These are phyloP conservation scores for Mortierella sp. DNA, from an alignment of 371 early-diverging fungal species.

Conservation along the genomic window DNA sequence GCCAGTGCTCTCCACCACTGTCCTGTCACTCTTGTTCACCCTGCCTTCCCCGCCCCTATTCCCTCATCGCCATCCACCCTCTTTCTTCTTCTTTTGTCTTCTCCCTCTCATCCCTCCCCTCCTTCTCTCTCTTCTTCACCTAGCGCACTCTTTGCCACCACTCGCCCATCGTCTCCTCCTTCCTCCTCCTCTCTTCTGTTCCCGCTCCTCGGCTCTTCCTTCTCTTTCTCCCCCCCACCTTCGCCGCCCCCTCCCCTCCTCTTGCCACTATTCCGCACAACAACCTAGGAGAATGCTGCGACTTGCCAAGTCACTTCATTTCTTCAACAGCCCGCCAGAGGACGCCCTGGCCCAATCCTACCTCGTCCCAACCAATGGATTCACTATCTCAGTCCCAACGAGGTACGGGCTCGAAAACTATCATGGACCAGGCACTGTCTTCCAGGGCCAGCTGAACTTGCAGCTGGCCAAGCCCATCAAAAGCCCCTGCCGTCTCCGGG, in stretches of 20 bases:
- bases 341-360: slow-evolving; percentile 34
- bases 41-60: too few species aligned
- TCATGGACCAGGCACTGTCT: slow-evolving; percentile 50
- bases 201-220: background rate
- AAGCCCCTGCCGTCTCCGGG: slow-evolving; percentile 35
- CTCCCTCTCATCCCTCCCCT: background rate
- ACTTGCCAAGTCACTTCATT: slow-evolving; percentile 35
- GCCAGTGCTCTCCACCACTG: too few species aligned
- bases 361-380: slow-evolving; percentile 37
- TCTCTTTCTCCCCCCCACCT: too few species aligned
- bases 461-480: slow-evolving; percentile 38
- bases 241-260: background rate
- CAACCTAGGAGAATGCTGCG: slow-evolving; percentile 26
- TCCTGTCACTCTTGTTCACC: too few species aligned
- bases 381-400: slow-evolving; percentile 37
- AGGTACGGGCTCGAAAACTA: slow-evolving; percentile 42
- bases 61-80: background rate
- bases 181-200: too few species aligned
- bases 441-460: slow-evolving; percentile 47
- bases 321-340: slow-evolving; percentile 26
- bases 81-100: background rate
- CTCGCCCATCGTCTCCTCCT: background rate
- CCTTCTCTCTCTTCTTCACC: background rate
- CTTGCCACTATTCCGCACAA: background rate
- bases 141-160: background rate